phyloP scores from a whole-genome alignment of 768 basidiomycete genomes.

The Fomitopsis pulvina region DNA sequence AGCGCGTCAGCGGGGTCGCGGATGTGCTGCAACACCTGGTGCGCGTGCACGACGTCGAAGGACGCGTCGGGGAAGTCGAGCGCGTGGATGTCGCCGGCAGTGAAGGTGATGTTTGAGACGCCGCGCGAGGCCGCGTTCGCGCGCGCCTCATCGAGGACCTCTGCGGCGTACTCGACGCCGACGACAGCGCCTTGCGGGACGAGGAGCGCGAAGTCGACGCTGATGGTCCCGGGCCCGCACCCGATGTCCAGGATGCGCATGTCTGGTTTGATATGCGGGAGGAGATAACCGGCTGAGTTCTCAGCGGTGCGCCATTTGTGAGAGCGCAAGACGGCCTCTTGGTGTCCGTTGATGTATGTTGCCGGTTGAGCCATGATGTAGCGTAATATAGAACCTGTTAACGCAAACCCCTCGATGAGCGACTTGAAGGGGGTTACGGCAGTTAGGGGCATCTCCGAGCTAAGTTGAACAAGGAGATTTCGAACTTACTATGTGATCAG shows the following conservation, averaged over 20 bases:
- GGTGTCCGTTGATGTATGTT: constrained; percentile 17
- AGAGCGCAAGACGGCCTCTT: constrained; percentile 16
- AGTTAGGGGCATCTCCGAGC: too few species aligned
- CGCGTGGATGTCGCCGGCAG: constrained; percentile 30
- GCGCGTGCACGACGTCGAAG: constrained; percentile 45
- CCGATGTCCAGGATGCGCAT: constrained; percentile 44
- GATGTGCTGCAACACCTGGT: constrained; percentile 46
- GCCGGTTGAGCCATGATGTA: too few species aligned
- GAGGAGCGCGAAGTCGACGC: constrained; percentile 32
- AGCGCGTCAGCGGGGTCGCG: constrained; percentile 33
- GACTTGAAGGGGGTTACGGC: too few species aligned
- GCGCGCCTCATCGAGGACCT: constrained; percentile 31
- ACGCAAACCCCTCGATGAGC: too few species aligned
- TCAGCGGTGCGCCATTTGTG: constrained; percentile 29
- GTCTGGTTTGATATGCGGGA: constrained; percentile 28
- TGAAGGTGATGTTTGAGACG: constrained; percentile 33
- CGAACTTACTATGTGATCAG: too few species aligned
- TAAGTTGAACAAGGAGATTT: too few species aligned
- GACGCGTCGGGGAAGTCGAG: constrained; percentile 32
- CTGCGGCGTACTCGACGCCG: constrained; percentile 33
- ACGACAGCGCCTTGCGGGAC: constrained; percentile 36
- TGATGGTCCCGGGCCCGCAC: constrained; percentile 48
- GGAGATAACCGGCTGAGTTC: constrained; percentile 36
- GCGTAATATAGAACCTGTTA: too few species aligned
- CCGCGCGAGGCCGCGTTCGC: constrained; percentile 22